Evolutionary conservation across 2,329 filamentous ascomycete genomes (phyloP), one percentile per base, ranked within the genome.

Genomic region (Aspergillus pseudoviridinutans): DNA sequence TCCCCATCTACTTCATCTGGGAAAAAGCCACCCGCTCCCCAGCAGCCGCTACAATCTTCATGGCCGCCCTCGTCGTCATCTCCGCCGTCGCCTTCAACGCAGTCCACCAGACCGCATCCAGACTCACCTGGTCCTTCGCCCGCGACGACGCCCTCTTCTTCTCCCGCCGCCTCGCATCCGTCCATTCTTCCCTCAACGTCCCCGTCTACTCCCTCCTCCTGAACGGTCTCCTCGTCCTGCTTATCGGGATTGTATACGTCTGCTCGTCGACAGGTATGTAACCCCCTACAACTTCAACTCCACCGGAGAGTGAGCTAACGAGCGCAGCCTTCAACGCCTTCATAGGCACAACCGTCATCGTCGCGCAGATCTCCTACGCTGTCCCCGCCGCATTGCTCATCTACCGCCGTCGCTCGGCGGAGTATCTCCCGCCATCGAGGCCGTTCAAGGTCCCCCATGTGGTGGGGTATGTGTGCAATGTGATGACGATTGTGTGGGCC

Each of bases 51-150:
- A 64, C 63, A 25, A 54, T 61, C 25, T 66, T 64, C 54, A 66
- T 66, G 63, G 59, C 58, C 10, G 56, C 50, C 20, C 47, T 62
- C 8, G 57, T 65, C 46, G 44, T 53, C 20, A 50, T 65, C 42
- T 62, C 62, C 46, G 59, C 56, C 32, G 44, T 65, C 7, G 64
- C 64, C n/a, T 54, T 66, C 3, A 65, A 60, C 20, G 64, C 63
- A 32, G 63, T 66, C 1, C 63, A 66, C 46, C 64, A 66, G 27
- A 71, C 69, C 7, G 61, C 68, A 38, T 71, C 68, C 20, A 65
- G 69, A 53, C 63, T 71, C 54, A 68, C 67, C 28, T 72, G 68
- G 69, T 71, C 68, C 5, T 71, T 72, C n/a, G 67, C 69, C 2
- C 67, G 69, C 28, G 69, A 72, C 54, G 58, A 69, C 22, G 69